Evolutionary conservation across 164 flowering plant genomes (phyloP), one percentile per base, ranked within the genome.

Genomic region (Taxillus chinensis): DNA sequence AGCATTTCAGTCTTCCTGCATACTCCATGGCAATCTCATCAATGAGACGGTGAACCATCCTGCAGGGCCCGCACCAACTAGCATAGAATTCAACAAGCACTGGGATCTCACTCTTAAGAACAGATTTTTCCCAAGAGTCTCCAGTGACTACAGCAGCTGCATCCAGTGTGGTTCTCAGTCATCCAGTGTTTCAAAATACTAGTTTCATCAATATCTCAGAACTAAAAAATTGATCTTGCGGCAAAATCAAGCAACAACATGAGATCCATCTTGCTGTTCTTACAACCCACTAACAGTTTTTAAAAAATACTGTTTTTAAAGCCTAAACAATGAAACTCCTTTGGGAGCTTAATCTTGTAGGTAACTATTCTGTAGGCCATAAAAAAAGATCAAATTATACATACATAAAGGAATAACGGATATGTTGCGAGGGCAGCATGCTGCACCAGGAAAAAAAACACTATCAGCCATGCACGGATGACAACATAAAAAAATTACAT

Each of bases 41-140:
- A 15, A 92, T 81, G 50, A 86, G 80, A 50, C 92, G 79, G 58
- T 86, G 86, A n/a, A 92, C 96, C 97, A 90, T 92, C 77, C 79
- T 74, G 80, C 96, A 92, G 3, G 96, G 97, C 0, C 97, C 97
- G 68, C 98, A 92, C 97, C 98, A 89, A 64, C 85, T 75, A 17
- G 96, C 86, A 71, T 81, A 83, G 66, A 92, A 92, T 59, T 88
- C 96, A 39, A 92, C 98, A 0, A 92, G 80, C 41, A 90, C 93
- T 3, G 90, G 97, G 40, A 60, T 62, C 40, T 88, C 79, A 41
- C 87, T 88, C 45, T 74, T 71, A 67, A 84, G 56, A 15, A 92
- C 69, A 38, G 57, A 69, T 16, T 79, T 74, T 13, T 83, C 81
- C 98, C 96, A 92, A n/a, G 89, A 76, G 62, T 79, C 80, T 67